A percentile compares a stretch with the other conserved stretches of the same genome.
Evolutionary conservation across 176 grass and related monocot genomes (phyloP).

Genomic region (Eleusine coracana): DNA sequence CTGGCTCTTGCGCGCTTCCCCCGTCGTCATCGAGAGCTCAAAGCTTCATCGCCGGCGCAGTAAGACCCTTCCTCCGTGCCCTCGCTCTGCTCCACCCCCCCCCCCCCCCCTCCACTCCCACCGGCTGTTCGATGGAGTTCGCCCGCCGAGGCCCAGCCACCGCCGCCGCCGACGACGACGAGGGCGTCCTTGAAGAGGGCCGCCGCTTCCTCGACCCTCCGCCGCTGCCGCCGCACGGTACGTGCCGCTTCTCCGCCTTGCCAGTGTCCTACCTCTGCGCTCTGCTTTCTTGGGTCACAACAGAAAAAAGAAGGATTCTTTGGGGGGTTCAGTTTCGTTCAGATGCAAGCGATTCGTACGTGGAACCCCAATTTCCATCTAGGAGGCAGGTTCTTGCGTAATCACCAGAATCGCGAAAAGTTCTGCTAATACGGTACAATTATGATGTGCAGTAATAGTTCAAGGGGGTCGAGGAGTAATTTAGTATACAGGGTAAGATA

Average conservation of each 20-base stretch:
- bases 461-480: not conserved
- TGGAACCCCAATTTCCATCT: not conserved
- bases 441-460: not conserved
- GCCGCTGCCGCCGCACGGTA: slow-evolving; percentile 16
- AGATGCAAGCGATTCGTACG: not conserved
- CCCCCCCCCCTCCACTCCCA: not conserved
- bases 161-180: slow-evolving; percentile 5
- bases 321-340: not conserved
- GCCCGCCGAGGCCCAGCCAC: slow-evolving; percentile 34
- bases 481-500: not conserved
- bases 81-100: not conserved
- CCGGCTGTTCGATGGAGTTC: slow-evolving; percentile 38
- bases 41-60: too few relatives aligned
- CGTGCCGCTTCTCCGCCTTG: not conserved
- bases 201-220: not conserved
- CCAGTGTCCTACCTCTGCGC: not conserved
- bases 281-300: not conserved
- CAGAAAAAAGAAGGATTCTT: not conserved
- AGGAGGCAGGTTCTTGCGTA: not conserved
- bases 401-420: not conserved
- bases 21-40: too few relatives aligned
- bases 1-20: not conserved
- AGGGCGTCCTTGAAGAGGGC: not conserved
- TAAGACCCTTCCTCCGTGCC: not conserved
- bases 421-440: not conserved